Conservation (phyloP, 768 basidiomycete genomes). For the Sutorius australiensis region DNA sequence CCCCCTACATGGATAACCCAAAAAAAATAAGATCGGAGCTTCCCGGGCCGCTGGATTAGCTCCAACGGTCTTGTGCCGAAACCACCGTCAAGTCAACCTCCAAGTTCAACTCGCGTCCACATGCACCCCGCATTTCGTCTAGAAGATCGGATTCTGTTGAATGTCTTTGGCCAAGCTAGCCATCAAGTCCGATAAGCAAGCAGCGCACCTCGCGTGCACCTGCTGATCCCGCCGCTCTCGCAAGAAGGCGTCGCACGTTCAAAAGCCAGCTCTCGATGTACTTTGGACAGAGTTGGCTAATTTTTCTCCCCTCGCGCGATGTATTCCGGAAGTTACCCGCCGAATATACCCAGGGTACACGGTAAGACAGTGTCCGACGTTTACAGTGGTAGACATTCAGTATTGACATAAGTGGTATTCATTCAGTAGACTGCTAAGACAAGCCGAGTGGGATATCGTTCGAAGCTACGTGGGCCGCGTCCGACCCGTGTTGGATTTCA, state of each 20-base stretch:
- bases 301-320: slow-evolving; percentile 3
- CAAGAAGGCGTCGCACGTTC: slow-evolving; percentile 7
- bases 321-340: slow-evolving; percentile 6
- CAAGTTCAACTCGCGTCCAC: neutral
- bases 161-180: slow-evolving; percentile 3
- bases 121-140: slow-evolving; percentile 11
- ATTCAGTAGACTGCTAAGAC: slow-evolving; percentile 8
- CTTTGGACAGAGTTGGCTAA: slow-evolving; percentile 6
- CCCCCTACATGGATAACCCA: too few relatives aligned
- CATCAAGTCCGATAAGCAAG: neutral
- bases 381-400: neutral
- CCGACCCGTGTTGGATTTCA: slow-evolving; percentile 11
- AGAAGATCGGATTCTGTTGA: slow-evolving; percentile 5
- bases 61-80: neutral
- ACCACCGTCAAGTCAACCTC: neutral
- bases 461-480: slow-evolving; percentile 11
- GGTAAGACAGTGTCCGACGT: neutral
- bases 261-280: slow-evolving; percentile 3
- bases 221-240: slow-evolving; percentile 1
- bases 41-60: too few relatives aligned
- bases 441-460: slow-evolving; percentile 8
- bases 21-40: too few relatives aligned
- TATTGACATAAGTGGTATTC: slow-evolving; percentile 12
- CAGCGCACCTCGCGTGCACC: neutral
- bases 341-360: slow-evolving; percentile 9